Base-by-base conservation (phyloP, 225 moss, liverwort and hornwort species). In the Thuidium tamariscinum region DNA sequence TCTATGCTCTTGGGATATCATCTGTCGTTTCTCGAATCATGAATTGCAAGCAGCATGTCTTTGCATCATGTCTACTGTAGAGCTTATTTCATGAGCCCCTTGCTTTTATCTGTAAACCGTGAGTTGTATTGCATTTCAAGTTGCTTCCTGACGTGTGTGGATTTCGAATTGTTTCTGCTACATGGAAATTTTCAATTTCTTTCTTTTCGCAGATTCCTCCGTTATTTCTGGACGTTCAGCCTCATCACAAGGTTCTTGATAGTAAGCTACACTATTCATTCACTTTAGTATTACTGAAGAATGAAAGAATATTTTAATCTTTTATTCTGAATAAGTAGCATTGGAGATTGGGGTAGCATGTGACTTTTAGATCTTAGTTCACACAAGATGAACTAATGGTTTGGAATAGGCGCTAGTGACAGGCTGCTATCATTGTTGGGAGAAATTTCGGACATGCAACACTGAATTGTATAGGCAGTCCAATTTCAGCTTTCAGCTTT, bases 191-290 rank as follows among this genome's bases (percentile, higher is more conserved):
- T 62, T 64, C 36, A 37, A 13, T 15, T 52, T 42, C 7, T 72
- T 61, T 68, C 64, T 72, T 86, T 88, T 77, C 78, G 86, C 94
- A 97, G 97, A 93, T 97, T 70, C 97, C 97, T 80, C 96, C 97
- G 32, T 94, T 97, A 77, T 93, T 97, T 86, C 81, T 97, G 83
- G 92, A 95, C 80, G 97, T 97, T 68, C 88, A 93, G 87, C 94
- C 96, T 82, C 95, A 96, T 80, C 96, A 97, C 92, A 95, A 89
- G 89, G 97, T 97, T 79, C 93, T 97, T 89, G 97, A 97, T 89
- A 95, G 97, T 97, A 95, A 97, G 95, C 77, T 83, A 29, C 73
- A 63, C 85, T 83, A 54, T 79, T 71, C 65, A 72, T 87, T 87
- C 41, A 67, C 66, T 71, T 48, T 9, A 11, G 54, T 32, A 32